Conservation (phyloP, 345 rosid species). For the Viola odorata region DNA sequence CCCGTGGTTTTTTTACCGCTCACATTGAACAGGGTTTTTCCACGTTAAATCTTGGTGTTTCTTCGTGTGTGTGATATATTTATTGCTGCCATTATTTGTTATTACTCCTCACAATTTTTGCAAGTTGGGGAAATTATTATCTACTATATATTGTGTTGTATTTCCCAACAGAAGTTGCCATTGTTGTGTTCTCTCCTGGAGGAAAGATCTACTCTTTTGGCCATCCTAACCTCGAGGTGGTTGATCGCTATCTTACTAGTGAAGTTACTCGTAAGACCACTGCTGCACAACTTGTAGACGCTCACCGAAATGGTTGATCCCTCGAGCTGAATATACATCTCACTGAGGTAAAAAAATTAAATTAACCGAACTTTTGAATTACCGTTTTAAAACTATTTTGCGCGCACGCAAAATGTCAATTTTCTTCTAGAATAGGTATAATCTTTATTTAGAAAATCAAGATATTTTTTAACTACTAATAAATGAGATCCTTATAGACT, state of each 20-base stretch:
- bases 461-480: background rate
- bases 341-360: conserved; percentile 11
- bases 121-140: no score
- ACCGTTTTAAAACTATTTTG: background rate
- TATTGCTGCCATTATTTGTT: no score
- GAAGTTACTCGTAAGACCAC: conserved; percentile 12
- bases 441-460: background rate
- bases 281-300: conserved; percentile 34
- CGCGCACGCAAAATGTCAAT: no score
- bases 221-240: conserved; percentile 16
- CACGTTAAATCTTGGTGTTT: no score
- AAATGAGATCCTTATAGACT: conserved; percentile 1
- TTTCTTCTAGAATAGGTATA: no score
- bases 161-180: background rate
- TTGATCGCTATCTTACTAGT: conserved; percentile 17
- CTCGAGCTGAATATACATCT: conserved; percentile 37
- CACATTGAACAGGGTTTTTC: no score
- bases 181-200: conserved; percentile 22
- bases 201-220: conserved; percentile 22
- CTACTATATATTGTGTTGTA: no score
- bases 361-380: background rate
- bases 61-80: no score
- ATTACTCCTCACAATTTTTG: no score
- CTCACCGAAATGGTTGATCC: conserved; percentile 34
- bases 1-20: no score